Evolutionary conservation across 192 early-diverging fungal species (phyloP).

Genomic region (Diversispora epigaea): DNA sequence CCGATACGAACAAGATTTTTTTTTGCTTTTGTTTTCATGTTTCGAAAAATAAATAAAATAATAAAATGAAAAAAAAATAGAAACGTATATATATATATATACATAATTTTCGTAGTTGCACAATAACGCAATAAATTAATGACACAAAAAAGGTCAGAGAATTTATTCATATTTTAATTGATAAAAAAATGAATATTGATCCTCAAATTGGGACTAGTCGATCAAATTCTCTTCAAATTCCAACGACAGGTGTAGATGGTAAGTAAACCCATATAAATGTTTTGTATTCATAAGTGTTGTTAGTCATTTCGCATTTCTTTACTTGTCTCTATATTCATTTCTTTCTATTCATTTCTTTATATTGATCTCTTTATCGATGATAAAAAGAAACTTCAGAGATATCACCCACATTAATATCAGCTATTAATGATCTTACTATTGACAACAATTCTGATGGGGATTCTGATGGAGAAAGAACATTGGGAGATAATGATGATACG

Average conservation of each 20-base stretch:
- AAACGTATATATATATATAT: no score
- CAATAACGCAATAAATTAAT: no score
- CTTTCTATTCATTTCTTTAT: no score
- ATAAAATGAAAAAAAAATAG: no score
- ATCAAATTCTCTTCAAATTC: neutral
- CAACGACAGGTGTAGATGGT: neutral
- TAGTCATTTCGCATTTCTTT: neutral
- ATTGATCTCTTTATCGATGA: no score
- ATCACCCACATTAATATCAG: conserved; percentile 18
- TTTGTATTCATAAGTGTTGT: neutral
- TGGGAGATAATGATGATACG: neutral
- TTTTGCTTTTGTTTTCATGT: no score
- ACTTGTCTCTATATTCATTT: no score
- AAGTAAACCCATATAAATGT: neutral
- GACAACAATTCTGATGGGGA: conserved; percentile 24
- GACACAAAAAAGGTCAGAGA: no score
- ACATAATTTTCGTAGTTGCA: no score
- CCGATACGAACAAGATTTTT: conserved; percentile 53
- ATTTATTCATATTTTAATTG: no score
- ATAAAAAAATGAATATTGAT: neutral
- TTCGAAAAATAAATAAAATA: no score
- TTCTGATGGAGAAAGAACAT: neutral
- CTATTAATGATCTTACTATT: conserved; percentile 25
- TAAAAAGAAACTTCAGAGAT: neutral
- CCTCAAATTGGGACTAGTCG: neutral